These are phyloP conservation scores for Neonectria hederae DNA, from an alignment of 2,329 filamentous ascomycete genomes.

Conservation along the genomic window DNA sequence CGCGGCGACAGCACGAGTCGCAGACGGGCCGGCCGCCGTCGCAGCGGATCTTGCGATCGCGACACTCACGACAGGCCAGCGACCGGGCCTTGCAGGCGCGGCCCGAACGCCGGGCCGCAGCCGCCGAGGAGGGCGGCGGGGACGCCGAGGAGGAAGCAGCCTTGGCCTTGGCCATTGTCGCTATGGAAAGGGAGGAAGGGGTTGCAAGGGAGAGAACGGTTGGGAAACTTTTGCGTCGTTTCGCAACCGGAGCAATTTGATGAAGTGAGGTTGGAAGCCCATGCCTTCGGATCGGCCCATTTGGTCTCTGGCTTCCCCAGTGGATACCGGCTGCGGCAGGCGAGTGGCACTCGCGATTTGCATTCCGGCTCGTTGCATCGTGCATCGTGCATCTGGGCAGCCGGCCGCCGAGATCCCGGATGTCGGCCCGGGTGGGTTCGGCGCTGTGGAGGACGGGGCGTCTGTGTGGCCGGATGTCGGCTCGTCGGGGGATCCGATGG, in stretches of 20 bases:
- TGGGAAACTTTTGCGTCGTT: no score
- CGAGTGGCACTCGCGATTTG: neutral
- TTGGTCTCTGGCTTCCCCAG: neutral
- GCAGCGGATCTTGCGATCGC: slow-evolving; percentile 44
- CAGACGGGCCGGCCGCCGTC: slow-evolving; percentile 41
- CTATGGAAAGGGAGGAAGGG: neutral
- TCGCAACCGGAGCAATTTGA: neutral
- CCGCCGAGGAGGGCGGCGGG: slow-evolving; percentile 21
- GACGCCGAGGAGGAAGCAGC: neutral
- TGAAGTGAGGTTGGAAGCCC: neutral
- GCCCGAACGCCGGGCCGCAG: slow-evolving; percentile 30
- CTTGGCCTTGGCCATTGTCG: slow-evolving; percentile 14
- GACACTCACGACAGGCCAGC: slow-evolving; percentile 42
- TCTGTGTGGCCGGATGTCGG: slow-evolving; percentile 18
- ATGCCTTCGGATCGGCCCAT: neutral
- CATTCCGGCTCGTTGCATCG: neutral
- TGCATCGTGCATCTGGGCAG: neutral
- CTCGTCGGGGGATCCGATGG: slow-evolving; percentile 10
- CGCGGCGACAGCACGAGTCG: slow-evolving; percentile 40
- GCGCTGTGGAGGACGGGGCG: neutral
- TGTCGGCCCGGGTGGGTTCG: slow-evolving; percentile 19
- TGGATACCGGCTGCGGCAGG: neutral
- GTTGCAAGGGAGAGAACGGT: no score
- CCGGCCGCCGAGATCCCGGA: slow-evolving; percentile 12
- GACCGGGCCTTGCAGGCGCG: slow-evolving; percentile 42